These are phyloP conservation scores for Calonectria pseudoreteaudii DNA, from an alignment of 2,329 filamentous ascomycete genomes.

Conservation along the genomic window DNA sequence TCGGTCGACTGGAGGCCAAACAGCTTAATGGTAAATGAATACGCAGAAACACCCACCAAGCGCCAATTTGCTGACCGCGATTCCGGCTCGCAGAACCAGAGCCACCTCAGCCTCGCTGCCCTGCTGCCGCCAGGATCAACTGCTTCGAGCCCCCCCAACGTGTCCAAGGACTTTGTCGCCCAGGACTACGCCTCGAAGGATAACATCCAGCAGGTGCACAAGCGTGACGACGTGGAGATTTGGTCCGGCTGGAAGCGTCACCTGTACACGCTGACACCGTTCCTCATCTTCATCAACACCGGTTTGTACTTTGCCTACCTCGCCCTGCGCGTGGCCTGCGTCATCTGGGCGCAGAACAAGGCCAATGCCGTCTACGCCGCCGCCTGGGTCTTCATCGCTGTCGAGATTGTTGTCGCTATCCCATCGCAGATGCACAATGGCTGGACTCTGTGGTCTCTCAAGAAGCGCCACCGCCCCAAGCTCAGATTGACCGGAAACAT, in stretches of 20 bases:
- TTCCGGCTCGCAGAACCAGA: constrained; percentile 52
- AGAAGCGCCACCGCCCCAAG: constrained; percentile 65
- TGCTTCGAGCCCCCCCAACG: constrained; percentile 34
- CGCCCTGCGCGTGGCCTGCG: constrained; percentile 62
- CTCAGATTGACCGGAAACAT: constrained; percentile 61
- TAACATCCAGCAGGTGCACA: constrained; percentile 53
- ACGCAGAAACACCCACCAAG: constrained; percentile 17
- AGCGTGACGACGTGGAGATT: constrained; percentile 57
- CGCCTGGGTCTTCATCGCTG: constrained; percentile 68
- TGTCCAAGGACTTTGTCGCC: constrained; percentile 47
- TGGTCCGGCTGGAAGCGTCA: constrained; percentile 58
- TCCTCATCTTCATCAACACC: constrained; percentile 55
- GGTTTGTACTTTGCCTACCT: constrained; percentile 63
- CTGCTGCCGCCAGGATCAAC: constrained; percentile 48
- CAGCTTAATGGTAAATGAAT: constrained; percentile 43
- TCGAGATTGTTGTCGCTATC: constrained; percentile 65
- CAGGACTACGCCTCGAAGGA: constrained; percentile 45
- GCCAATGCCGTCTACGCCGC: constrained; percentile 56
- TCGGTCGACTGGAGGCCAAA: constrained; percentile 46
- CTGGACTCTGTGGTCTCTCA: constrained; percentile 69
- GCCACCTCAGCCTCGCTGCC: constrained; percentile 55
- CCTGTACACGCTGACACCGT: constrained; percentile 52
- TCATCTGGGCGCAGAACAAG: constrained; percentile 61
- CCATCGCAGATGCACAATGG: constrained; percentile 68
- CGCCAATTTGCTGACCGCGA: constrained; percentile 35